Percentiles rank a stretch among this genome's conserved stretches.
Evolutionary conservation across 1,284 basidiomycete genomes (phyloP).

Genomic region (Melampsora americana): DNA sequence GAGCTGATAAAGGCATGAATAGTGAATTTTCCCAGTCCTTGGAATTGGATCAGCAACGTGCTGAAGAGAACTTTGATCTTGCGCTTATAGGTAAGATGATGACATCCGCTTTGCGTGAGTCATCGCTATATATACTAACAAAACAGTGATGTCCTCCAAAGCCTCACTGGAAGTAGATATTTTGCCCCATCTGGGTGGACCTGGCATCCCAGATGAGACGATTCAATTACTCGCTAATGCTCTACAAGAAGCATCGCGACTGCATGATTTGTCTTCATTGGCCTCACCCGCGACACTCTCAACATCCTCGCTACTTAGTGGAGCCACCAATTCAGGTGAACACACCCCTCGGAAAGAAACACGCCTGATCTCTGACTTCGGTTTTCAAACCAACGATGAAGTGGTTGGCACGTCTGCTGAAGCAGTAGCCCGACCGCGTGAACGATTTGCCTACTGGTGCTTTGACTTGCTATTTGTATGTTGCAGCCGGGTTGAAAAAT

Average conservation of each 20-base stretch:
- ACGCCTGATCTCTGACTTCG: slow-evolving; percentile 48
- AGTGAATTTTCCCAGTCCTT: slow-evolving; percentile 59
- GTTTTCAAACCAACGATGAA: slow-evolving; percentile 47
- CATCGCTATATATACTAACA: background rate
- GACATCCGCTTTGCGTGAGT: background rate
- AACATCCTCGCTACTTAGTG: background rate
- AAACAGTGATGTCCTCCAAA: slow-evolving; percentile 44
- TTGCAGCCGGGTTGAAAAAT: slow-evolving; percentile 61
- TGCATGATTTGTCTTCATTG: slow-evolving; percentile 61
- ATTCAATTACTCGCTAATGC: slow-evolving; percentile 68
- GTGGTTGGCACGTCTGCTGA: slow-evolving; percentile 65
- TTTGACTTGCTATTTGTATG: slow-evolving; percentile 81
- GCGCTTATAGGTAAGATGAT: slow-evolving; percentile 62
- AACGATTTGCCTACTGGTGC: slow-evolving; percentile 89
- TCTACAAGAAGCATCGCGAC: slow-evolving; percentile 69
- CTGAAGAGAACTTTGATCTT: slow-evolving; percentile 83
- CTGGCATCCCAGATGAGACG: slow-evolving; percentile 69
- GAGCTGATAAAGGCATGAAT: slow-evolving; percentile 56
- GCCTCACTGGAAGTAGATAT: slow-evolving; percentile 72
- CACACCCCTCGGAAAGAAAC: slow-evolving; percentile 31
- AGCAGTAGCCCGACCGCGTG: slow-evolving; percentile 64
- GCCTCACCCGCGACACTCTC: slow-evolving; percentile 41
- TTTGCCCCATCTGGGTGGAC: slow-evolving; percentile 68
- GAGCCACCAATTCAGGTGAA: background rate
- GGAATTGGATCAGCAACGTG: slow-evolving; percentile 65